phyloP scores from a whole-genome alignment of 176 grass and related monocot genomes.

The Triticum dicoccoides region DNA sequence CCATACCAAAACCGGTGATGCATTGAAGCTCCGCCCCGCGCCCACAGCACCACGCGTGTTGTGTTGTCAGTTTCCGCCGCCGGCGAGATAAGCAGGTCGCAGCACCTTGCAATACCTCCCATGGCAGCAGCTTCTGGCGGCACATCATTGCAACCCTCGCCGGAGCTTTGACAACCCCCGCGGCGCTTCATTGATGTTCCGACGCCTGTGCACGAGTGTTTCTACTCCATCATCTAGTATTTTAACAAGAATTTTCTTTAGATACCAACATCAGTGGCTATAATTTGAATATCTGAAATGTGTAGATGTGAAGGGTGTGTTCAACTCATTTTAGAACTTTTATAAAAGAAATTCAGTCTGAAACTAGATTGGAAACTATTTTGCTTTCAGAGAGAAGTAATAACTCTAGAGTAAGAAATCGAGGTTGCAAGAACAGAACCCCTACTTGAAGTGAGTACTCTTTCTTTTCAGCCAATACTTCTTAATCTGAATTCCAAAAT shows the following conservation, averaged over 20 bases:
- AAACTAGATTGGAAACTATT: conserved; percentile 2
- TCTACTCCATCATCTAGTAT: conserved; percentile 73
- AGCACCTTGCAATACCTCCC: too few species aligned
- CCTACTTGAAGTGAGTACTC: background rate
- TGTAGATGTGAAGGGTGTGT: background rate
- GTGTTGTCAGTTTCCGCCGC: too few species aligned
- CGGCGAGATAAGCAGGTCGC: too few species aligned
- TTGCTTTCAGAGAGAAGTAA: background rate
- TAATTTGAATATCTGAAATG: background rate
- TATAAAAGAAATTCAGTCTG: background rate
- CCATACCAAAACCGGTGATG: too few species aligned
- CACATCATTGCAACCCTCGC: too few species aligned
- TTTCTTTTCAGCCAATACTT: background rate
- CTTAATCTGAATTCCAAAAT: too few species aligned
- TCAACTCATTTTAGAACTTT: background rate
- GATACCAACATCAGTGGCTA: background rate
- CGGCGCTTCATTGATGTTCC: conserved; percentile 23
- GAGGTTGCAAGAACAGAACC: background rate
- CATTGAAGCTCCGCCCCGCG: too few species aligned
- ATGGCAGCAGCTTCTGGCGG: too few species aligned
- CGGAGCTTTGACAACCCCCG: too few species aligned
- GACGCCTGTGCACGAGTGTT: conserved; percentile 43
- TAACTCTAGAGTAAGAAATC: background rate
- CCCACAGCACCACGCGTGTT: too few species aligned
- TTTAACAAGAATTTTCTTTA: background rate